Base-by-base conservation (phyloP, 148 eudicot genomes). In the Linanthus parryae region DNA sequence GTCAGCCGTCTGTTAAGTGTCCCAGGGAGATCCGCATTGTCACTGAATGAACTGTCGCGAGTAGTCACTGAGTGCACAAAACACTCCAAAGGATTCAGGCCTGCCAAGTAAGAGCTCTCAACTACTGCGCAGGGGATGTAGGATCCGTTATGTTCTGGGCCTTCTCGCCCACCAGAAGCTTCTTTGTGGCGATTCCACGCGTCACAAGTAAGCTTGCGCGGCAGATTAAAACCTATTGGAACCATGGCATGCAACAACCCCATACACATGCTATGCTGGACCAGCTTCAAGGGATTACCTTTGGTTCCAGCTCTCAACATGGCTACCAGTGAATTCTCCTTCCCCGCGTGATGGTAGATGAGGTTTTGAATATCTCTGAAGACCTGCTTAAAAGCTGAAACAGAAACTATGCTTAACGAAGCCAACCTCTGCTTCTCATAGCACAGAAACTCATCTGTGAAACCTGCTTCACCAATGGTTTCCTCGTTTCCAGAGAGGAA, bases 251-350 rank as follows among this genome's bases (percentile, higher is more conserved):
- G 84, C 58, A 87, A 94, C 71, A 87, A 65, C 17, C 98, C 98
- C 19, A 92, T 45, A 40, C 94, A 92, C 90, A 92, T 75, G 64
- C 86, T 71, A 44, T 92, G 98, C 57, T 92, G 98, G 57, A 79
- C 94, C 35, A 86, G 47, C 53, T 77, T 81, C 50, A 68, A 31
- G 52, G 84, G 40, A 59, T 71, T 87, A 18, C 98, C 89, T 72
- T 87, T 83, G 72, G 94, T 87, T 44, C 98, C 98, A 19, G 98
- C 78, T 38, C 84, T 87, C 44, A 87, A 63, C 82, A 92, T 92
- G 14, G 78, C 73, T 60, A 92, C 19, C 36, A 92, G 62, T 2
- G 96, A 82, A 59, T 92, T 92, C 8, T 66, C 73, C 22, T 47
- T 54, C 15, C 54, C 54, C 0, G 83, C 74, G 48, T 73, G 79